Evolutionary conservation across 2,329 filamentous ascomycete genomes (phyloP).

Genomic region (Aspergillus uvarum): DNA sequence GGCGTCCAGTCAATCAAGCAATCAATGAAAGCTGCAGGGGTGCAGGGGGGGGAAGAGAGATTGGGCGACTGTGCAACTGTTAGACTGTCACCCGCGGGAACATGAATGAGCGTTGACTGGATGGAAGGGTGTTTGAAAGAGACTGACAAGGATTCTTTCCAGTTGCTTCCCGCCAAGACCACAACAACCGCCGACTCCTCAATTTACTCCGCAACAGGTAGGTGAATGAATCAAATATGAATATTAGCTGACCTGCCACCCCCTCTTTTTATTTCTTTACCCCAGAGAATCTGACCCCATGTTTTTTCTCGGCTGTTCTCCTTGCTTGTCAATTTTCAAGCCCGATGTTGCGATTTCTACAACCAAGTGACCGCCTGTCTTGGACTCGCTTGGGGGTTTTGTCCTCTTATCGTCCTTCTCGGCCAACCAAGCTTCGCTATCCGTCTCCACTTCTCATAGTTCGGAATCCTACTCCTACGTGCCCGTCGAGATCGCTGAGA

Average conservation of each 20-base stretch:
- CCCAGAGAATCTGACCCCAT: not conserved
- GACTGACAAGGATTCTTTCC: constrained; percentile 4
- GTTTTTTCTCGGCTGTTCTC: not conserved
- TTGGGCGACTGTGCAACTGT: not conserved
- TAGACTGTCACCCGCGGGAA: not conserved
- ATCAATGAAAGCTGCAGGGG: not conserved
- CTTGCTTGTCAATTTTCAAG: not conserved
- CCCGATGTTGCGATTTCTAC: constrained; percentile 26
- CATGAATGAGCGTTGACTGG: not conserved
- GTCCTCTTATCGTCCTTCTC: constrained; percentile 24
- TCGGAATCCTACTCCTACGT: constrained; percentile 5
- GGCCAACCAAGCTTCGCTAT: constrained; percentile 14
- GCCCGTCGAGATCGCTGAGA: constrained; percentile 1
- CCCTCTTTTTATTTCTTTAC: not conserved
- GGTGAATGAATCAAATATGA: no score
- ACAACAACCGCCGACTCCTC: constrained; percentile 4
- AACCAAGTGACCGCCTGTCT: constrained; percentile 23
- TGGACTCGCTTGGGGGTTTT: constrained; percentile 29
- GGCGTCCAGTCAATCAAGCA: not conserved
- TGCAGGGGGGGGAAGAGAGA: not conserved
- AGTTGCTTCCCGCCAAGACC: constrained; percentile 6
- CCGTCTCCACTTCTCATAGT: constrained; percentile 9
- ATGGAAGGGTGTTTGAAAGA: not conserved
- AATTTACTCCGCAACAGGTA: constrained; percentile 1
- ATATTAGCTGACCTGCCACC: not conserved